These are phyloP conservation scores for Sphaerostilbella broomeana DNA, from an alignment of 2,329 filamentous ascomycete species.

Conservation along the genomic window DNA sequence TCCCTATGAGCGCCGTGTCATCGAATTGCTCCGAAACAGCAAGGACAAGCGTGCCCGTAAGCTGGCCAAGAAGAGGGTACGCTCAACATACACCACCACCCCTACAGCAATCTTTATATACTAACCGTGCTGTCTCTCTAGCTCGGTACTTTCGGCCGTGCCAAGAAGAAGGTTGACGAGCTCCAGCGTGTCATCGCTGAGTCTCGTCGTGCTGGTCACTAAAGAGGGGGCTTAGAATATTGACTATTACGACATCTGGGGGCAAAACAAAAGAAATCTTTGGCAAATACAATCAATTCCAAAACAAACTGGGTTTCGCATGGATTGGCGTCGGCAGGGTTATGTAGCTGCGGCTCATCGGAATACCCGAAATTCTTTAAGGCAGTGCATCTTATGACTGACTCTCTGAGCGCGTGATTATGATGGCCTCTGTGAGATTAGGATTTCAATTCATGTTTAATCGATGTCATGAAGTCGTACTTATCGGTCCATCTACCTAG, in stretches of 20 bases:
- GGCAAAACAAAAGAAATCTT: too few species aligned
- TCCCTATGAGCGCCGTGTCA: conserved; percentile 96
- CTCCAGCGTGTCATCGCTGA: conserved; percentile 97
- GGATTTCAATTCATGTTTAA: too few species aligned
- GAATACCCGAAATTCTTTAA: conserved; percentile 27
- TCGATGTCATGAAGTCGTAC: too few species aligned
- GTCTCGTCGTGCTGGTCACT: conserved; percentile 64
- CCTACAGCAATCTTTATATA: conserved; percentile 1
- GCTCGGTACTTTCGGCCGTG: conserved; percentile 97
- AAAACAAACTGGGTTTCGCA: conserved; percentile 22
- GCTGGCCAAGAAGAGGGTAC: conserved; percentile 97
- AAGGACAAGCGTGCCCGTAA: conserved; percentile 99
- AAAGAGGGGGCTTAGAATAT: conserved; percentile 28
- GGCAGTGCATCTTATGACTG: conserved; percentile 3
- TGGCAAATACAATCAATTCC: too few species aligned
- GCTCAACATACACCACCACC: conserved; percentile 31
- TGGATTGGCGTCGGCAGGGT: conserved; percentile 33
- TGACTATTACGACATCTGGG: too few species aligned
- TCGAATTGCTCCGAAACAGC: conserved; percentile 97
- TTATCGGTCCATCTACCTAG: too few species aligned
- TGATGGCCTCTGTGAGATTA: too few species aligned
- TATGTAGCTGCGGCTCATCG: conserved; percentile 27
- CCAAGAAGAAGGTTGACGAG: conserved; percentile 99
- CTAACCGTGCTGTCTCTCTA: conserved; percentile 33
- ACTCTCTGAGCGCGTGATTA: too few species aligned